Conservation (phyloP, 768 basidiomycete genomes). For the Hericium rajendrae region DNA sequence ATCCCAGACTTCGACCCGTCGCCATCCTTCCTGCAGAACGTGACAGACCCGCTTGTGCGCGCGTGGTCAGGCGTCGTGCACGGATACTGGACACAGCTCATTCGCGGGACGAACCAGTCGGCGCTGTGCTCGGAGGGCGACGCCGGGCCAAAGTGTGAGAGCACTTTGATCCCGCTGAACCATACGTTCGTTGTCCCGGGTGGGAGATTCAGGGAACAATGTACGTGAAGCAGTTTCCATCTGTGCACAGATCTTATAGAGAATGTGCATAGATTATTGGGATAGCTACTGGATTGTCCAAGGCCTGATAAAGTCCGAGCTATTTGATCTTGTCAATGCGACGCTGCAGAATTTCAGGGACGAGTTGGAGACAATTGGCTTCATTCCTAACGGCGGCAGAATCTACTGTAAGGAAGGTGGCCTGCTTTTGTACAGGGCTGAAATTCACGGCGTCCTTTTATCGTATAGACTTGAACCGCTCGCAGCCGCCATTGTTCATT, state of each 20-base stretch:
- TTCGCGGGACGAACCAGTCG: conserved; percentile 63
- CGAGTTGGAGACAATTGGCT: conserved; percentile 72
- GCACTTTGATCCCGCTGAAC: conserved; percentile 82
- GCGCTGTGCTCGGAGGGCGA: conserved; percentile 47
- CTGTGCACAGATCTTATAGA: not conserved
- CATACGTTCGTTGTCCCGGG: conserved; percentile 89
- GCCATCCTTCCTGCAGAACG: conserved; percentile 62
- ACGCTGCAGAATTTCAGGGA: conserved; percentile 95
- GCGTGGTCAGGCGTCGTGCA: conserved; percentile 77
- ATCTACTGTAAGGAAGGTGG: conserved; percentile 57
- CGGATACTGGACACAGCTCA: conserved; percentile 75
- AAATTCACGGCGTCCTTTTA: not conserved
- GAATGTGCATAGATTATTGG: conserved; percentile 35
- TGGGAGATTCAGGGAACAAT: conserved; percentile 76
- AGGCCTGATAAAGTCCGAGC: conserved; percentile 74
- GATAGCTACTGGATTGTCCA: conserved; percentile 83
- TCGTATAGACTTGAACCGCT: conserved; percentile 65
- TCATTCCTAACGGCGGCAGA: conserved; percentile 90
- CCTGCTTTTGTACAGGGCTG: not conserved
- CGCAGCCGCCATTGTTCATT: conserved; percentile 88
- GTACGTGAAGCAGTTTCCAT: conserved; percentile 32
- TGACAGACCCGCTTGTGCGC: conserved; percentile 58
- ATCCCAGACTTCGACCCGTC: conserved; percentile 51
- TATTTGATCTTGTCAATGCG: conserved; percentile 61
- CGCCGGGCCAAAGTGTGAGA: conserved; percentile 51